Conservation (phyloP, 495 filamentous ascomycete species). For the Penicillium robsamsonii region DNA sequence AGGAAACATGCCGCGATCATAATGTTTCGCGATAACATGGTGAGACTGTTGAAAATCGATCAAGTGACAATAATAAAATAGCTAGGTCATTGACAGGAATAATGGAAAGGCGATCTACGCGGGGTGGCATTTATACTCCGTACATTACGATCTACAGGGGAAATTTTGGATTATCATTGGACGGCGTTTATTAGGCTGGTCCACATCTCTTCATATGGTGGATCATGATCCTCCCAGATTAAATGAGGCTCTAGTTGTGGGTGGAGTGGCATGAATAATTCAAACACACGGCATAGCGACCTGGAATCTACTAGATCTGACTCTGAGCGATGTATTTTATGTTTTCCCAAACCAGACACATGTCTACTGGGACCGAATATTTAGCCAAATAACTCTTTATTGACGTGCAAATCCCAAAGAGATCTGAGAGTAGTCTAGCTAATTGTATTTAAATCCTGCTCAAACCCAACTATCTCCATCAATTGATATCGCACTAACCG, state of each 20-base stretch:
- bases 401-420: slow-evolving; percentile 4
- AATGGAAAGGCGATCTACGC: neutral
- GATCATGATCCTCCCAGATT: too few relatives aligned
- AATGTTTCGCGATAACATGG: neutral
- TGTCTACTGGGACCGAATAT: neutral
- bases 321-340: neutral
- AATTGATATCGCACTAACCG: slow-evolving; percentile 1
- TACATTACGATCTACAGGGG: too few relatives aligned
- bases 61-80: neutral
- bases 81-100: neutral
- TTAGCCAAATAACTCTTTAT: slow-evolving; percentile 7
- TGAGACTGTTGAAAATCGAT: neutral
- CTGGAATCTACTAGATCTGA: neutral
- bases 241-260: too few relatives aligned
- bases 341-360: neutral
- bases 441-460: neutral
- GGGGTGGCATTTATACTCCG: neutral
- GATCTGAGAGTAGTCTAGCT: slow-evolving; percentile 8
- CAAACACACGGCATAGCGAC: too few relatives aligned
- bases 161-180: too few relatives aligned
- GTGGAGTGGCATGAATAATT: too few relatives aligned
- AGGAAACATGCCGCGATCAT: neutral
- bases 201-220: too few relatives aligned
- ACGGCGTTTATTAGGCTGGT: too few relatives aligned
- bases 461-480: neutral